Conservation (phyloP, 2,329 filamentous ascomycete species). For the Stachybotrys chartarum region DNA sequence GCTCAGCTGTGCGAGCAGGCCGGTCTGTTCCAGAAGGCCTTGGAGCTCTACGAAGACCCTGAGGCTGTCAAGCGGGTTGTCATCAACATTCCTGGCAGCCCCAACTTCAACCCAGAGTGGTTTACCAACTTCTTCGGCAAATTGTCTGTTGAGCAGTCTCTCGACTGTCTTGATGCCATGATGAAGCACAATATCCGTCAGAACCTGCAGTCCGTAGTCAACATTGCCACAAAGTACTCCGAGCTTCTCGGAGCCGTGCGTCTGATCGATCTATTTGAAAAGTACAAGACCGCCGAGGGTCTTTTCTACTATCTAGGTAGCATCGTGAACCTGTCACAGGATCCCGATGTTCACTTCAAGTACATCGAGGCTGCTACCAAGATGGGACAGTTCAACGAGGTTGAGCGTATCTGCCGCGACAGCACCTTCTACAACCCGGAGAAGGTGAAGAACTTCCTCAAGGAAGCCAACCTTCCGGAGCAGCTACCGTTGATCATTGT, state of each 20-base stretch:
- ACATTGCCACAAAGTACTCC: conserved; percentile 95
- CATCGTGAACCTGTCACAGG: conserved; percentile 94
- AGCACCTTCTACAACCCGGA: conserved; percentile 85
- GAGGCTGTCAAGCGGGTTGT: conserved; percentile 84
- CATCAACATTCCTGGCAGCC: conserved; percentile 71
- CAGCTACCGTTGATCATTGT: conserved; percentile 96
- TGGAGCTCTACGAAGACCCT: conserved; percentile 93
- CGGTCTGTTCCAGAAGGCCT: conserved; percentile 74
- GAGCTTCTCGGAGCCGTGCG: conserved; percentile 83
- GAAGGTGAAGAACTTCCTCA: conserved; percentile 98
- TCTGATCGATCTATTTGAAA: conserved; percentile 91
- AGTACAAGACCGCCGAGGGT: conserved; percentile 94
- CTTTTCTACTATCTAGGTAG: conserved; percentile 98
- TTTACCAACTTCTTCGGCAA: conserved; percentile 88
- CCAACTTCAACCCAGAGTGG: conserved; percentile 88
- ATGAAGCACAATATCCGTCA: conserved; percentile 93
- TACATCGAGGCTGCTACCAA: conserved; percentile 96
- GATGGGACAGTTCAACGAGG: conserved; percentile 90
- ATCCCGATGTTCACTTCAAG: conserved; percentile 96
- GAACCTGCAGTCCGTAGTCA: conserved; percentile 89
- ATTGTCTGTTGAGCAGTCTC: conserved; percentile 87
- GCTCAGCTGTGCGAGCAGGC: conserved; percentile 90
- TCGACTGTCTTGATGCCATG: conserved; percentile 95
- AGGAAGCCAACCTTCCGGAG: conserved; percentile 87
- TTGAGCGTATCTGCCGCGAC: conserved; percentile 94